These are phyloP conservation scores for Cylindrodendrum hubeiense DNA, from an alignment of 2,329 filamentous ascomycete genomes.

Conservation along the genomic window DNA sequence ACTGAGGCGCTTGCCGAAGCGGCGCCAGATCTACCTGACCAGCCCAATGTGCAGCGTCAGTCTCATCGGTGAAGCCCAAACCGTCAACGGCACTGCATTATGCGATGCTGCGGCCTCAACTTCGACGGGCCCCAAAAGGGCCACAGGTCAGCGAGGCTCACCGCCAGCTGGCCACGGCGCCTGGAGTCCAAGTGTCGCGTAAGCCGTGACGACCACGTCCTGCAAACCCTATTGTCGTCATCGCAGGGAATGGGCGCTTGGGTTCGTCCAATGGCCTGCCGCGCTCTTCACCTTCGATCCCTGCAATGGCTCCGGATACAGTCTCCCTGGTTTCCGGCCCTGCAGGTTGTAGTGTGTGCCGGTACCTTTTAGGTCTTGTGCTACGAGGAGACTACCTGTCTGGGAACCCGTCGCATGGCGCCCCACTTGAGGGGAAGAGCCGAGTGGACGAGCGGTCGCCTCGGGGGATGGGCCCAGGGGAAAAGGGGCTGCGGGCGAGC, in stretches of 20 bases:
- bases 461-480: slow-evolving; percentile 41
- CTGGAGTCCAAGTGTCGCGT: slow-evolving; percentile 34
- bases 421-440: slow-evolving; percentile 45
- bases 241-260: slow-evolving; percentile 35
- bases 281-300: slow-evolving; percentile 29
- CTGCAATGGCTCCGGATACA: slow-evolving; percentile 35
- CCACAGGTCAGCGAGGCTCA: slow-evolving; percentile 31
- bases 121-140: slow-evolving; percentile 24
- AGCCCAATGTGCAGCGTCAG: slow-evolving; percentile 36
- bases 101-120: slow-evolving; percentile 9
- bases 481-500: slow-evolving; percentile 45
- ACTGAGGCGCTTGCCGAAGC: slow-evolving; percentile 37
- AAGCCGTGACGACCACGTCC: slow-evolving; percentile 34
- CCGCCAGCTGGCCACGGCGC: slow-evolving; percentile 26
- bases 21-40: slow-evolving; percentile 41
- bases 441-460: slow-evolving; percentile 39
- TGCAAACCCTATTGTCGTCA: slow-evolving; percentile 42
- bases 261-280: slow-evolving; percentile 34
- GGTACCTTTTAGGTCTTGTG: slow-evolving; percentile 41
- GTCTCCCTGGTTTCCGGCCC: slow-evolving; percentile 44
- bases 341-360: slow-evolving; percentile 30
- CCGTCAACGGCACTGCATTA: slow-evolving; percentile 19
- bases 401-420: slow-evolving; percentile 44
- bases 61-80: slow-evolving; percentile 45
- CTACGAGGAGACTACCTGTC: slow-evolving; percentile 41